These are phyloP conservation scores for Penicillium sclerotiorum DNA, from an alignment of 2,329 filamentous ascomycete species.

Conservation along the genomic window DNA sequence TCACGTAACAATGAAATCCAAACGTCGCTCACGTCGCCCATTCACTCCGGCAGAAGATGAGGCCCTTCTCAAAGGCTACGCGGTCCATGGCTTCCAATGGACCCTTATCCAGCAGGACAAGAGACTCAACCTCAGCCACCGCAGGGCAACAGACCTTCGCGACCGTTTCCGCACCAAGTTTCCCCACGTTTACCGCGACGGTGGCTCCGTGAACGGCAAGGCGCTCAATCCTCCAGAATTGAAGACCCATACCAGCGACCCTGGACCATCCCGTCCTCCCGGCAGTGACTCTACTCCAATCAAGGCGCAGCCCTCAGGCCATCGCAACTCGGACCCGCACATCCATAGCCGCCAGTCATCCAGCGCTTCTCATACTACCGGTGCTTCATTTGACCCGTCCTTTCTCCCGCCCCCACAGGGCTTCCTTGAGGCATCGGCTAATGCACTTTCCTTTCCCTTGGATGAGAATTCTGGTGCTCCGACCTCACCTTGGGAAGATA, in stretches of 20 bases:
- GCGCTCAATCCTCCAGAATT: slow-evolving; percentile 18
- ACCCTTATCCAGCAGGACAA: slow-evolving; percentile 60
- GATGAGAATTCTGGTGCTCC: slow-evolving; percentile 32
- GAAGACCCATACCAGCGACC: slow-evolving; percentile 1
- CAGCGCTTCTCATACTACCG: slow-evolving; percentile 14
- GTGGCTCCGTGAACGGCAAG: slow-evolving; percentile 43
- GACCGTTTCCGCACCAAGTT: slow-evolving; percentile 65
- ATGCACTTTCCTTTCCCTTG: slow-evolving; percentile 33
- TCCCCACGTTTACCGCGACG: slow-evolving; percentile 57
- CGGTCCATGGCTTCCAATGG: slow-evolving; percentile 63
- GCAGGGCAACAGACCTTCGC: slow-evolving; percentile 61
- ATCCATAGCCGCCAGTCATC: slow-evolving; percentile 22
- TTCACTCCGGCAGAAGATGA: slow-evolving; percentile 62
- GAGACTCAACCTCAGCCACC: slow-evolving; percentile 53
- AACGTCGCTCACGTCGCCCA: slow-evolving; percentile 56
- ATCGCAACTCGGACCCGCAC: slow-evolving; percentile 10
- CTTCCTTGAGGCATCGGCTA: slow-evolving; percentile 26
- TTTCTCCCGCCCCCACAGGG: slow-evolving; percentile 37
- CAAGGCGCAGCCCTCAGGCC: slow-evolving; percentile 12
- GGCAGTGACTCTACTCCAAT: slow-evolving; percentile 16
- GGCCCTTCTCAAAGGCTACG: slow-evolving; percentile 60
- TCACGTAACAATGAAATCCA: slow-evolving; percentile 49
- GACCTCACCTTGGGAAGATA: slow-evolving; percentile 38
- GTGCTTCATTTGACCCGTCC: slow-evolving; percentile 31
- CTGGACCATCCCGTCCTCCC: slow-evolving; percentile 4